Evolutionary conservation across 2,329 filamentous ascomycete species (phyloP), one percentile per base, ranked within the genome.

Genomic region (Drechslera avenae): DNA sequence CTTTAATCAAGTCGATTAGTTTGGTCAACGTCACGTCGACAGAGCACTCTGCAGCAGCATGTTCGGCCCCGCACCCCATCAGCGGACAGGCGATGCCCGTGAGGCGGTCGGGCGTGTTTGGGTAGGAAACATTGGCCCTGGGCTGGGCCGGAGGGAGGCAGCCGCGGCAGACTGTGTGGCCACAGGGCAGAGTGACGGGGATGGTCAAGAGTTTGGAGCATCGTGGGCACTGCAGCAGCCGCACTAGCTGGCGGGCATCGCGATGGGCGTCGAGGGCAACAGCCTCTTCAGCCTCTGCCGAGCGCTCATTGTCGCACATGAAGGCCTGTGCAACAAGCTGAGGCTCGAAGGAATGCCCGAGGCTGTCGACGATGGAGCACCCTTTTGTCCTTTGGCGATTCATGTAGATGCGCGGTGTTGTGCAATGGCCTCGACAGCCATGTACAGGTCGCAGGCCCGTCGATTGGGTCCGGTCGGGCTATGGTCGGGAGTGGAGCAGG

Each of bases 131-230:
- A 54, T 90, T 85, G 39, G 78, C 77, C 36, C 91, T 83, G 13
- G 79, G 71, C 62, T 87, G 83, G 2, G 85, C 75, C 39, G 83
- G 74, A 1, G 91, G 91, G 1, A 96, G 75, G 72, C 92, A 97
- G 41, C 73, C 72, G 64, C 82, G 85, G 75, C 92, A 97, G 9
- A 96, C 73, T 9, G 86, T 87, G 66, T 87, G 84, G 21, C 91
- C 91, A 69, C 92, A 97, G 4, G 91, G 91, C 4, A 96, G 77
- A 0, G 89, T 89, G 49, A 91, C 80, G 4, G 91, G 89, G 7
- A 84, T 79, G 37, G 75, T 79, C 23, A 94, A 77, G 1, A 88
- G 86, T 35, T 77, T 78, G 3, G 86, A 89, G 72, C 92, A 96
- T 56, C 82, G 76, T 9, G 81, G 81, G 69, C 92, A 97, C 74